Conservation (phyloP, 1,139 yeast genomes). For the Candida albicans region DNA sequence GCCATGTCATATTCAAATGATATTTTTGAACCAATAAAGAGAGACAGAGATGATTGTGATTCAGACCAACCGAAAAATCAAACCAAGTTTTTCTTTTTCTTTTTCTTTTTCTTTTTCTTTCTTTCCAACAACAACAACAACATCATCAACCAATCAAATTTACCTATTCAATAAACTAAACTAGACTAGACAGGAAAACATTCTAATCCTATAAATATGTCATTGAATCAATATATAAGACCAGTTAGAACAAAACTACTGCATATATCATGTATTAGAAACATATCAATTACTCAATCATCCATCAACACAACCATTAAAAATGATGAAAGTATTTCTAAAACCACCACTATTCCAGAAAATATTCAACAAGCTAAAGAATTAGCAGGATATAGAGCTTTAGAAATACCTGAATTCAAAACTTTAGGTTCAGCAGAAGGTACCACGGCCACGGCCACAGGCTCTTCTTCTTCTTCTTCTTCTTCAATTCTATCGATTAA, state of each 20-base stretch:
- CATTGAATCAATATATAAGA: too few relatives aligned
- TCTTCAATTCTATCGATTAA: constrained; percentile 44
- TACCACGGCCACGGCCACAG: too few relatives aligned
- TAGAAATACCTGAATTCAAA: constrained; percentile 30
- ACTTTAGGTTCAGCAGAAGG: constrained; percentile 35
- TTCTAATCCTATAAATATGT: too few relatives aligned
- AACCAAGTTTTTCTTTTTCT: too few relatives aligned
- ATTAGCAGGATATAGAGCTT: constrained; percentile 16
- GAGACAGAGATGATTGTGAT: too few relatives aligned
- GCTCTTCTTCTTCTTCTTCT: constrained; percentile 33
- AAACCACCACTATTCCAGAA: constrained; percentile 18
- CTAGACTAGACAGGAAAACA: too few relatives aligned
- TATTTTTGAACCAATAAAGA: too few relatives aligned
- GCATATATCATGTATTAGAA: background rate
- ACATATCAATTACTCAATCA: constrained; percentile 1
- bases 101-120: too few relatives aligned
- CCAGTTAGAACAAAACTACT: background rate
- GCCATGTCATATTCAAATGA: too few relatives aligned
- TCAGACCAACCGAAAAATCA: too few relatives aligned
- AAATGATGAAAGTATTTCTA: background rate
- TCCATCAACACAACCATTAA: background rate
- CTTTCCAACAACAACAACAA: background rate
- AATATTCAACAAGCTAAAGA: constrained; percentile 22
- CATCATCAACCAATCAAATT: too few relatives aligned
- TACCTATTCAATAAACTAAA: too few relatives aligned